Percentiles rank a stretch among this genome's conserved stretches.
These are phyloP conservation scores for Phialemoniopsis sp. DNA, from an alignment of 2,329 filamentous ascomycete genomes.

Conservation along the genomic window DNA sequence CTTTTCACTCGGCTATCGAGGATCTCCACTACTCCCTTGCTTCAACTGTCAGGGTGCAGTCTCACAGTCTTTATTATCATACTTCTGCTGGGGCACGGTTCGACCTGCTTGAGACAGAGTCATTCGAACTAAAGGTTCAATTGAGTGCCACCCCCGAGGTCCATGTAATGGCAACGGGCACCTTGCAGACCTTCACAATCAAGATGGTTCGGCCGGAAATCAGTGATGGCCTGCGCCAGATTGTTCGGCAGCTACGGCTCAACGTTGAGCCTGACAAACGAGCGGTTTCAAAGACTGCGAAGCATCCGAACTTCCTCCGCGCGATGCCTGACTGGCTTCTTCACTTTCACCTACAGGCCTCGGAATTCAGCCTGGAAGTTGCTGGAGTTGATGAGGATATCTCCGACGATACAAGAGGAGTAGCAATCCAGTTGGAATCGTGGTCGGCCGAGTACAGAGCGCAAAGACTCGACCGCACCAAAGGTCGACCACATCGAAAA, in stretches of 20 bases:
- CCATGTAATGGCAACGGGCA: conserved; percentile 74
- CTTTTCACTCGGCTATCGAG: conserved; percentile 83
- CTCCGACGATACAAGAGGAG: conserved; percentile 74
- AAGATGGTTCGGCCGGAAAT: conserved; percentile 92
- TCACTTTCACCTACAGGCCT: conserved; percentile 78
- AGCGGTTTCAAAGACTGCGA: conserved; percentile 38
- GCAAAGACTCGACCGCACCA: conserved; percentile 65
- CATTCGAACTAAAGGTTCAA: conserved; percentile 80
- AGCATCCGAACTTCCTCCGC: conserved; percentile 67
- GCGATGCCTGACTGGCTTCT: conserved; percentile 80
- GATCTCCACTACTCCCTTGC: conserved; percentile 84
- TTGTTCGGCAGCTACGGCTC: conserved; percentile 76
- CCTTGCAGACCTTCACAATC: conserved; percentile 79
- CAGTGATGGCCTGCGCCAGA: conserved; percentile 85
- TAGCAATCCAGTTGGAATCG: conserved; percentile 81
- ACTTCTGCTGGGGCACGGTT: conserved; percentile 78
- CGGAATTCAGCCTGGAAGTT: conserved; percentile 85
- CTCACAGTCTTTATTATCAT: conserved; percentile 92
- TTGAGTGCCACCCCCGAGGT: conserved; percentile 83
- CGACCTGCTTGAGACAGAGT: conserved; percentile 83
- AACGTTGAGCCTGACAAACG: conserved; percentile 63
- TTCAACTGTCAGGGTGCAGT: conserved; percentile 77
- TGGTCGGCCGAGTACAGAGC: conserved; percentile 88
- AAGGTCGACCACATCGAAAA: conserved; percentile 57
- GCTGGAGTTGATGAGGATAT: conserved; percentile 84